phyloP scores from a whole-genome alignment of 179 eudicot genomes.

The Amaranthus tricolor region DNA sequence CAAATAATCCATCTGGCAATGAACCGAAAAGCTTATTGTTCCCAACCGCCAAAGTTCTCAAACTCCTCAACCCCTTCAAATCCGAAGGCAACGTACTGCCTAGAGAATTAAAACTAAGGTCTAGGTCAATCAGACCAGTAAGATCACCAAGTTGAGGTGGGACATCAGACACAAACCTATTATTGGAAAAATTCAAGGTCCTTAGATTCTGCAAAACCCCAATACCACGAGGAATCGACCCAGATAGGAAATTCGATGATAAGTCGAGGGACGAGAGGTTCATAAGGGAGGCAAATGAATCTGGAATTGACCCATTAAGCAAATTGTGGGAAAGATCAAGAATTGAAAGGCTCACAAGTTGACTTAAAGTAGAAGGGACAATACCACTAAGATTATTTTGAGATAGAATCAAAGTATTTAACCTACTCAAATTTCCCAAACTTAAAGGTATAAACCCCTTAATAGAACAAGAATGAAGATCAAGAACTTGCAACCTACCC shows the following conservation, averaged over 20 bases:
- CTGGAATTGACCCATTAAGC: conserved; percentile 62
- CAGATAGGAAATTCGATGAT: conserved; percentile 57
- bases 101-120: conserved; percentile 55
- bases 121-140: conserved; percentile 53
- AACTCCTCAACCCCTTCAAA: conserved; percentile 54
- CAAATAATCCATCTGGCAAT: conserved; percentile 56
- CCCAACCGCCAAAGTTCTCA: conserved; percentile 55
- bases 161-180: conserved; percentile 43
- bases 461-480: conserved; percentile 70
- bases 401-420: conserved; percentile 51
- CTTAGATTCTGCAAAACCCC: conserved; percentile 49
- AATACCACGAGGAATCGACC: conserved; percentile 51
- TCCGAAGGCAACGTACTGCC: conserved; percentile 51
- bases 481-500: conserved; percentile 60
- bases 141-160: conserved; percentile 71
- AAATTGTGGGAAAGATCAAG: conserved; percentile 78
- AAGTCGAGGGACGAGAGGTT: conserved; percentile 56
- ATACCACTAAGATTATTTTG: conserved; percentile 55
- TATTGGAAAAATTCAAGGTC: conserved; percentile 50
- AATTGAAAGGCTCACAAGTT: conserved; percentile 47
- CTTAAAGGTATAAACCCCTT: conserved; percentile 61
- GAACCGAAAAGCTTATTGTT: conserved; percentile 56
- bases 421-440: conserved; percentile 62
- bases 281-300: conserved; percentile 41
- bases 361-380: conserved; percentile 66